A percentile compares a stretch with the other conserved stretches of the same genome.
Evolutionary conservation across 306 rosid species (phyloP).

Genomic region (Ammopiptanthus mongolicus): DNA sequence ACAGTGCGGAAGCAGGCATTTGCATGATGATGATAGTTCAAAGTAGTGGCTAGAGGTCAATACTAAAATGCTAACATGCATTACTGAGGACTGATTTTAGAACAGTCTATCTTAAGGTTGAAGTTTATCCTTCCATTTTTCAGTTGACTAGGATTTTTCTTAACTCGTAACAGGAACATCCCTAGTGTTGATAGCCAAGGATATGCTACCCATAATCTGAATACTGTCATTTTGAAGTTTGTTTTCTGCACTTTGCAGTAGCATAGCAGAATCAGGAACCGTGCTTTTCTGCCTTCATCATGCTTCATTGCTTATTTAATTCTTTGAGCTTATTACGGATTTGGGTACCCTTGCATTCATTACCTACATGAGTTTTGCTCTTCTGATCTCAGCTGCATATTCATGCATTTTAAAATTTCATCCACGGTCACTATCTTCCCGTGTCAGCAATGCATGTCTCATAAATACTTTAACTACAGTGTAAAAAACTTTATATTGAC

Average conservation of each 20-base stretch:
- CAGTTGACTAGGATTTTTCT: constrained; percentile 19
- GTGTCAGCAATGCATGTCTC: background rate
- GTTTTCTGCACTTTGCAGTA: background rate
- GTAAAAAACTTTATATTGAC: no score
- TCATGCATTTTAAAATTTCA: background rate
- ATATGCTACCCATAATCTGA: constrained; percentile 35
- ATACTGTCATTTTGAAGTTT: constrained; percentile 32
- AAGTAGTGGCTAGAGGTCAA: constrained; percentile 36
- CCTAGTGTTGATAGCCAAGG: constrained; percentile 38
- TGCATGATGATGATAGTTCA: constrained; percentile 22
- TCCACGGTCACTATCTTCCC: background rate
- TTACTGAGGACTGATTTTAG: constrained; percentile 28
- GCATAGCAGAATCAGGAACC: constrained; percentile 9
- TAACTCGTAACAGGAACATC: constrained; percentile 10
- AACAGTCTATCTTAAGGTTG: constrained; percentile 34
- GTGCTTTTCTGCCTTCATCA: constrained; percentile 1
- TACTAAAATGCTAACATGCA: constrained; percentile 45
- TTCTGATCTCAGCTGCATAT: background rate
- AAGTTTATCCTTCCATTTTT: background rate
- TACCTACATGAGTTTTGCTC: background rate
- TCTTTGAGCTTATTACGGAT: background rate
- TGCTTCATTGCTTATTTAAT: background rate
- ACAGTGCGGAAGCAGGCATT: constrained; percentile 32
- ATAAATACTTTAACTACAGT: no score
- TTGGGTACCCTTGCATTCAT: background rate